These are phyloP conservation scores for Mycocentrospora acerina DNA, from an alignment of 2,329 filamentous ascomycete genomes.

Conservation along the genomic window DNA sequence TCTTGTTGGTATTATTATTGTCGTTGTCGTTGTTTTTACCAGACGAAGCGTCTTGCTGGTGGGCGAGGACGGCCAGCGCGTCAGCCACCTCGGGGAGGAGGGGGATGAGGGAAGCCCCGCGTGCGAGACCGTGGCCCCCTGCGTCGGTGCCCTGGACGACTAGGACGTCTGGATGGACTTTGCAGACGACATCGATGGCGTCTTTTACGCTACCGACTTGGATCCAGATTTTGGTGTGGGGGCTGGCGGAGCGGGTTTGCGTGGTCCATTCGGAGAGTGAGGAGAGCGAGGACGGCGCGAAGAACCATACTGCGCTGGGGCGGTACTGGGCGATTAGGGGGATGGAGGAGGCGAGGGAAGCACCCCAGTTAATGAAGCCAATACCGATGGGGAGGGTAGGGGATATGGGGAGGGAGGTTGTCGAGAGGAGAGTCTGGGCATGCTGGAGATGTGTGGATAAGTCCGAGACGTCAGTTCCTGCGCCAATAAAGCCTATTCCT, in stretches of 20 bases:
- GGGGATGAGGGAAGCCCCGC: conserved; percentile 56
- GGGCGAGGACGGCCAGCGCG: conserved; percentile 39
- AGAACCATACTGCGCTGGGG: conserved; percentile 67
- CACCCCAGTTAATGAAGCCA: conserved; percentile 62
- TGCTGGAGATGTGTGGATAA: conserved; percentile 33
- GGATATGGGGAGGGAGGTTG: conserved; percentile 7
- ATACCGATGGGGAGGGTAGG: conserved; percentile 56
- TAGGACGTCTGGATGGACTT: conserved; percentile 57
- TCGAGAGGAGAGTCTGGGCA: conserved; percentile 22
- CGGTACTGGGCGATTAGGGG: conserved; percentile 55
- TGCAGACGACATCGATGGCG: conserved; percentile 51
- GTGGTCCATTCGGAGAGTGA: conserved; percentile 38
- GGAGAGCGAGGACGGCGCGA: conserved; percentile 49
- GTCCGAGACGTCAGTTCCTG: conserved; percentile 44
- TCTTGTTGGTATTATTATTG: conserved; percentile 13
- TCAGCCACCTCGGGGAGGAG: conserved; percentile 60
- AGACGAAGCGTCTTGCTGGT: too few species aligned
- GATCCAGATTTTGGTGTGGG: conserved; percentile 55
- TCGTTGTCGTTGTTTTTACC: too few species aligned
- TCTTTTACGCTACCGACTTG: conserved; percentile 63
- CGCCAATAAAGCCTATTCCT: conserved; percentile 51
- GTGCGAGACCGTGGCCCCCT: conserved; percentile 62
- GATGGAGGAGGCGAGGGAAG: conserved; percentile 47
- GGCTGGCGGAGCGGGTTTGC: conserved; percentile 32
- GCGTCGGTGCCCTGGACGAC: conserved; percentile 66